phyloP scores from a whole-genome alignment of 2,329 filamentous ascomycete genomes.

The Fusarium domesticum region DNA sequence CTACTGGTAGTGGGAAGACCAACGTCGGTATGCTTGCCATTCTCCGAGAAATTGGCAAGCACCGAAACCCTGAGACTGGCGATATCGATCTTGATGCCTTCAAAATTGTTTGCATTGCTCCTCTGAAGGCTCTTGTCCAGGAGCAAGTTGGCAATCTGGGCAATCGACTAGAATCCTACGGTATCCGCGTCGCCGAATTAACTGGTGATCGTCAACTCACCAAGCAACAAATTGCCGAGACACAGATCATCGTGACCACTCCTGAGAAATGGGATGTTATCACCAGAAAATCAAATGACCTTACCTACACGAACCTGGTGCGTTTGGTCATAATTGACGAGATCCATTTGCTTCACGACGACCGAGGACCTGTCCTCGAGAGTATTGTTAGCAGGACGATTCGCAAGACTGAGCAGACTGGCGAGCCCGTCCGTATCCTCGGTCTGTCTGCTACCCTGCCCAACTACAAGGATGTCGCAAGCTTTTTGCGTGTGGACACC shows the following conservation, averaged over 20 bases:
- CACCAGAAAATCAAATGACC: constrained; percentile 93
- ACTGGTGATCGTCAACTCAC: constrained; percentile 97
- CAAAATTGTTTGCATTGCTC: constrained; percentile 98
- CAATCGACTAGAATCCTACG: constrained; percentile 83
- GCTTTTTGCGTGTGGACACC: constrained; percentile 86
- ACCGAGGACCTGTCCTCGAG: constrained; percentile 92
- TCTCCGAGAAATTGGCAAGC: constrained; percentile 92
- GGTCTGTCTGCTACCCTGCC: constrained; percentile 93
- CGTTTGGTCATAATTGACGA: constrained; percentile 95
- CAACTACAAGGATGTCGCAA: constrained; percentile 94
- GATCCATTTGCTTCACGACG: constrained; percentile 95
- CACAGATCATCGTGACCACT: constrained; percentile 96
- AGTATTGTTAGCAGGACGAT: constrained; percentile 96
- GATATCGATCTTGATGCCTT: constrained; percentile 94
- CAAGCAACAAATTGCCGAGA: constrained; percentile 97
- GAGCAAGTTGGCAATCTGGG: constrained; percentile 98
- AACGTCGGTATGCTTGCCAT: constrained; percentile 98
- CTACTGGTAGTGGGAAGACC: constrained; percentile 95
- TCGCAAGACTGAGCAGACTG: constrained; percentile 87
- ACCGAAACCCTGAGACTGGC: constrained; percentile 84
- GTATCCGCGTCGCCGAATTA: constrained; percentile 89
- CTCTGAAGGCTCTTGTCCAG: constrained; percentile 90
- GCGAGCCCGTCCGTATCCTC: constrained; percentile 86
- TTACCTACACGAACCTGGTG: constrained; percentile 96
- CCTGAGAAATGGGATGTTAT: constrained; percentile 99